Conservation (phyloP, 2,329 filamentous ascomycete genomes). For the Corinectria fuckeliana region DNA sequence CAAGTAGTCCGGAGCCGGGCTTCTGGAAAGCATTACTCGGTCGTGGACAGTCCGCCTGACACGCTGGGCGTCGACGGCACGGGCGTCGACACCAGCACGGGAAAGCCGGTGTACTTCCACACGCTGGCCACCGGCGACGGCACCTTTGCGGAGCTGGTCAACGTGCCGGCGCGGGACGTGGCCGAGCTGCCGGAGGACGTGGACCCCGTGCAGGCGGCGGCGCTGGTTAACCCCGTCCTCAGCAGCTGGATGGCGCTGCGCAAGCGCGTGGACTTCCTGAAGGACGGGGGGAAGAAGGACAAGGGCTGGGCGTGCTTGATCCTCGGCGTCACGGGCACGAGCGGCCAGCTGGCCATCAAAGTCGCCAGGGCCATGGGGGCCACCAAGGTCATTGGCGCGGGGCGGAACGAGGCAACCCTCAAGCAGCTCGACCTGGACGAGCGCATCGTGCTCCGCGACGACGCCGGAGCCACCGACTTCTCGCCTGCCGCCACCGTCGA, state of each 20-base stretch:
- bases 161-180: slow-evolving; percentile 47
- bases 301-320: slow-evolving; percentile 56
- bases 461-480: slow-evolving; percentile 52
- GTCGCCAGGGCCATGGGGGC: slow-evolving; percentile 57
- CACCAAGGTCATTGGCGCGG: slow-evolving; percentile 57
- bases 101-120: slow-evolving; percentile 57
- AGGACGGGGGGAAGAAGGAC: slow-evolving; percentile 25
- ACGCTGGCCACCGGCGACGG: slow-evolving; percentile 38
- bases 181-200: slow-evolving; percentile 51
- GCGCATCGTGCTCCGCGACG: slow-evolving; percentile 50
- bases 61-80: slow-evolving; percentile 61
- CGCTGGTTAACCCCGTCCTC: slow-evolving; percentile 60
- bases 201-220: slow-evolving; percentile 58
- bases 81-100: slow-evolving; percentile 51
- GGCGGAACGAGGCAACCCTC: slow-evolving; percentile 53
- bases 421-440: slow-evolving; percentile 53
- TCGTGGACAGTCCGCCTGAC: slow-evolving; percentile 55
- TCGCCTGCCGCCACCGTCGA: slow-evolving; percentile 54
- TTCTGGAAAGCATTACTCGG: slow-evolving; percentile 60
- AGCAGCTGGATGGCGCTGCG: slow-evolving; percentile 64
- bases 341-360: slow-evolving; percentile 56
- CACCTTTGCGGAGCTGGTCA: slow-evolving; percentile 57
- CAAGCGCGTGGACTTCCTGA: slow-evolving; percentile 47
- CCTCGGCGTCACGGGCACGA: slow-evolving; percentile 59
- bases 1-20: slow-evolving; percentile 60